Base-by-base conservation (phyloP, 805 yeast genomes). In the Wickerhamomyces bovis region DNA sequence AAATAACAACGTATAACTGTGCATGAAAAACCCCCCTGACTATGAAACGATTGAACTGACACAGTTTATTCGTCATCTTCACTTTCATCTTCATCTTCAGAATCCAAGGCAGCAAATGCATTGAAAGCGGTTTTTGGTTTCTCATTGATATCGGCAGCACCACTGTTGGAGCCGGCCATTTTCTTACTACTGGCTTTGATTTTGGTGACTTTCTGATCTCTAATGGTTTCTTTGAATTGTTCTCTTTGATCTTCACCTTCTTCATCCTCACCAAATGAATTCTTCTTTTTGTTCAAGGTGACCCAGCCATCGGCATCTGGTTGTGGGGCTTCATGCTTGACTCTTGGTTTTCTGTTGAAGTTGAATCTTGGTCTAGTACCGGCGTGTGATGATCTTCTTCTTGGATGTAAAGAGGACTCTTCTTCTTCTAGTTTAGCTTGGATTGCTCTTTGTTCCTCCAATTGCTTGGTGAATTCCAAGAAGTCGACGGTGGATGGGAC, bases 261-360 rank as follows among this genome's bases (percentile, higher is more conserved):
- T 16, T 72, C 79, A 47, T 74, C 78, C 33, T 68, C 66, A 55
- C 79, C 80, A 48, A 77, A 72, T 13, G 75, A 68, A 43, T 58
- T 64, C 51, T 64, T 63, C 26, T 55, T 54, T 48, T 71, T 71
- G 56, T 69, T 74, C 52, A 76, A 67, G 20, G 92, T 83, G 48
- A 85, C 85, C 92, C 94, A 86, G 41, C 95, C 95, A 52, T 86
- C 92, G 48, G 81, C 85, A 61, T 85, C 95, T 31, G 83, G 76
- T 49, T 70, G 73, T 48, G 70, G 70, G 41, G 72, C 69, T 22
- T 52, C 53, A 16, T 47, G 49, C 40, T 54, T 56, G 38, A 44
- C 53, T 46, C 55, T 55, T 45, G 58, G 55, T 48, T 54, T 56
- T 45, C 70, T 71, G 66, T 76, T 76, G 61, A 77, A 81, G 61